A percentile compares a stretch with the other conserved stretches of the same genome.
Evolutionary conservation across 169 alveolate species (phyloP).

Genomic region (Neospora caninum): DNA sequence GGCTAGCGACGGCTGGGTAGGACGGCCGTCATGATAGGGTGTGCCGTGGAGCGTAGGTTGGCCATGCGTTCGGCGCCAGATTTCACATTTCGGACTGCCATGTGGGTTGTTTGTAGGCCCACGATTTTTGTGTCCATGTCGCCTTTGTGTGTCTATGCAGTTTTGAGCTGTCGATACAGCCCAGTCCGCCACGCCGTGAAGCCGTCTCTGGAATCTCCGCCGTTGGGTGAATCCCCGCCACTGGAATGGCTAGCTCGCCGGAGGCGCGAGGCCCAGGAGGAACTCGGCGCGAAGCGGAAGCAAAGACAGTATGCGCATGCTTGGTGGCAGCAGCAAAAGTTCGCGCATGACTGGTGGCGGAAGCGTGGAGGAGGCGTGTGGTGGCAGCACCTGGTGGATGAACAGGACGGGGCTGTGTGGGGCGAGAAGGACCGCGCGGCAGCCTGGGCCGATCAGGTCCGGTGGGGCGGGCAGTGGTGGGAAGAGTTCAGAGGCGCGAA

Average conservation of each 20-base stretch:
- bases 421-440: neutral
- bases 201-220: neutral
- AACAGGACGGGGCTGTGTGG: constrained; percentile 7
- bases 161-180: constrained; percentile 18
- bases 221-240: neutral
- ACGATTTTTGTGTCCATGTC: neutral
- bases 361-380: constrained; percentile 22
- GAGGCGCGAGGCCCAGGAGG: neutral
- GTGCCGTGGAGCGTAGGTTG: too few species aligned
- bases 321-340: constrained; percentile 22
- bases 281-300: constrained; percentile 16
- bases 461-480: constrained; percentile 28
- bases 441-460: neutral
- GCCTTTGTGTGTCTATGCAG: neutral
- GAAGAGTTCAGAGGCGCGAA: constrained; percentile 1
- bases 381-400: constrained; percentile 26
- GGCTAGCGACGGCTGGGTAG: too few species aligned
- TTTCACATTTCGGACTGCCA: neutral
- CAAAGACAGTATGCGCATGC: neutral
- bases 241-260: neutral
- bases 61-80: too few species aligned
- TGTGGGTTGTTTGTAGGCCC: neutral
- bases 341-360: constrained; percentile 18
- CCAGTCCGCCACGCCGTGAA: neutral
- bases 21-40: too few species aligned